These are phyloP conservation scores for Penicillium sp. DNA, from an alignment of 2,329 filamentous ascomycete genomes.

Conservation along the genomic window DNA sequence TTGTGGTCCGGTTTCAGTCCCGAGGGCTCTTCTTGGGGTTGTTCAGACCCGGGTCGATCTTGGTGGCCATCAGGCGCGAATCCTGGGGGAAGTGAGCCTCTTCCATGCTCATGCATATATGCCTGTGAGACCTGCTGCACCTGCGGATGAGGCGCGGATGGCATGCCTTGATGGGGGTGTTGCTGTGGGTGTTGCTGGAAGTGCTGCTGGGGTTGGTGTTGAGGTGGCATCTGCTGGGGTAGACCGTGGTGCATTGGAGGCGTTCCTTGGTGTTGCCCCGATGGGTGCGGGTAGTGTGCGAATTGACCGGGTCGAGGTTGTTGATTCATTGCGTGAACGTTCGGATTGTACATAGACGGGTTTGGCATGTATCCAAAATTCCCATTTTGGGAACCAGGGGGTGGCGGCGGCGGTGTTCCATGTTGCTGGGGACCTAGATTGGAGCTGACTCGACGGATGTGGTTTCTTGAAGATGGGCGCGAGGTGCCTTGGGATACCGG, in stretches of 20 bases:
- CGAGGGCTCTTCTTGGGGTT: constrained; percentile 56
- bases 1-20: constrained; percentile 43
- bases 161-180: constrained; percentile 19
- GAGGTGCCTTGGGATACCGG: constrained; percentile 77
- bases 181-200: constrained; percentile 41
- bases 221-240: constrained; percentile 30
- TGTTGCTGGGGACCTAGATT: constrained; percentile 69
- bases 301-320: constrained; percentile 47
- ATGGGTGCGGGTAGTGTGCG: constrained; percentile 45
- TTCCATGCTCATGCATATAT: constrained; percentile 75
- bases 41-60: constrained; percentile 59
- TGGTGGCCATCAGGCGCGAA: constrained; percentile 61
- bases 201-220: constrained; percentile 45
- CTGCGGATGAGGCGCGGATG: constrained; percentile 47
- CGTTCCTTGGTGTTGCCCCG: constrained; percentile 38
- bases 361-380: constrained; percentile 85
- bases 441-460: constrained; percentile 72
- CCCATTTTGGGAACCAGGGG: constrained; percentile 58
- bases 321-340: constrained; percentile 51
- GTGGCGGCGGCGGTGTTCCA: constrained; percentile 59
- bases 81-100: constrained; percentile 71
- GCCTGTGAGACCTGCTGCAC: constrained; percentile 58
- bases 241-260: constrained; percentile 25
- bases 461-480: constrained; percentile 76
- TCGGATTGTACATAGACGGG: constrained; percentile 79